Conservation (phyloP, 306 rosid species). For the Bauhinia variegata region DNA sequence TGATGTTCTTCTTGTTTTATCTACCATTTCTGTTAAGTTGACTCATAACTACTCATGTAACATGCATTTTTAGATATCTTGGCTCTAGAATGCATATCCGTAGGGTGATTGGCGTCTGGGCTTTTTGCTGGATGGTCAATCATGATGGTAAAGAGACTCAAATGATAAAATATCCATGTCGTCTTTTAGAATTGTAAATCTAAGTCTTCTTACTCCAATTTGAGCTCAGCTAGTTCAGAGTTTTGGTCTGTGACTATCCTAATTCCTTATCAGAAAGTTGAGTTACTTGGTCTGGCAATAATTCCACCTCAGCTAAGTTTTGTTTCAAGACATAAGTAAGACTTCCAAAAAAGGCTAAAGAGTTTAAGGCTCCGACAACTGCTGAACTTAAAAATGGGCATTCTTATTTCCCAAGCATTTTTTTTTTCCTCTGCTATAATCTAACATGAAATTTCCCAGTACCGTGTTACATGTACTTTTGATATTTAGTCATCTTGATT, state of each 20-base stretch:
- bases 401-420: conserved; percentile 16
- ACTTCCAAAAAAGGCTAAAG: neutral
- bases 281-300: neutral
- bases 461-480: conserved; percentile 12
- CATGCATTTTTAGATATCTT: neutral
- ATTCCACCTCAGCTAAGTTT: neutral
- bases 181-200: conserved; percentile 11
- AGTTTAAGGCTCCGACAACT: neutral
- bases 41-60: neutral
- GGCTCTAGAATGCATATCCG: conserved; percentile 21
- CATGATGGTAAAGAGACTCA: neutral
- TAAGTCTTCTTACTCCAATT: conserved; percentile 20
- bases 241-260: neutral
- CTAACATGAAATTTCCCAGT: conserved; percentile 14
- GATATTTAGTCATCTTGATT: conserved; percentile 8
- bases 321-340: neutral
- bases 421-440: conserved; percentile 15
- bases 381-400: conserved; percentile 13
- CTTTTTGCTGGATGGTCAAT: conserved; percentile 25
- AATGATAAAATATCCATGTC: neutral
- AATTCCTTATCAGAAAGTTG: neutral
- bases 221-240: conserved; percentile 4
- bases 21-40: neutral
- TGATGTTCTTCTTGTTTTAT: neutral
- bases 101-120: neutral